These are phyloP conservation scores for Clathrospora elynae DNA, from an alignment of 2,329 filamentous ascomycete species.

Conservation along the genomic window DNA sequence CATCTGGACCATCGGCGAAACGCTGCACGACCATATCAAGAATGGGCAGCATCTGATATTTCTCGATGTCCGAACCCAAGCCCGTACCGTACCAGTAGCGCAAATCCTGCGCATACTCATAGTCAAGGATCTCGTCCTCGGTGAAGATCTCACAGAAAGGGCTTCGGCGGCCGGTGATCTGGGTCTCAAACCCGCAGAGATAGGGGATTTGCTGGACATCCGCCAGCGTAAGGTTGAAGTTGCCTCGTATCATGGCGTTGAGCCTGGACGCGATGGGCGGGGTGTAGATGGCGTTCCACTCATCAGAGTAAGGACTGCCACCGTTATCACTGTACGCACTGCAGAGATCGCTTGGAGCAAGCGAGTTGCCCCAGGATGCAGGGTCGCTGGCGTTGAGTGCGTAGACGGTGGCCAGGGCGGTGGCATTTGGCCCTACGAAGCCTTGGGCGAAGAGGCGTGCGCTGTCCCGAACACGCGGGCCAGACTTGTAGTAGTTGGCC, in stretches of 20 bases:
- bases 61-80: conserved; percentile 59
- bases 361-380: conserved; percentile 63
- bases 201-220: conserved; percentile 67
- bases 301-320: conserved; percentile 54
- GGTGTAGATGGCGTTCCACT: conserved; percentile 59
- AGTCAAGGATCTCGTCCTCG: conserved; percentile 64
- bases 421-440: conserved; percentile 63
- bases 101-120: conserved; percentile 71
- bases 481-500: conserved; percentile 64
- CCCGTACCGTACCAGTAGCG: conserved; percentile 71
- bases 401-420: conserved; percentile 60
- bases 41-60: conserved; percentile 66
- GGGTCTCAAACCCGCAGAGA: conserved; percentile 72
- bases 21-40: conserved; percentile 60
- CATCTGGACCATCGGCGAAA: conserved; percentile 59
- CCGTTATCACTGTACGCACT: conserved; percentile 62
- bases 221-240: conserved; percentile 58
- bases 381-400: conserved; percentile 63
- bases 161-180: conserved; percentile 64
- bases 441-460: conserved; percentile 66
- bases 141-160: conserved; percentile 68
- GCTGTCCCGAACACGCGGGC: conserved; percentile 64
- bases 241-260: conserved; percentile 59
- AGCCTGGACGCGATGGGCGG: conserved; percentile 61
- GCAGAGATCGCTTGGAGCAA: conserved; percentile 67